Evolutionary conservation across 768 basidiomycete species (phyloP).

Genomic region (Pleurotus eryngii): DNA sequence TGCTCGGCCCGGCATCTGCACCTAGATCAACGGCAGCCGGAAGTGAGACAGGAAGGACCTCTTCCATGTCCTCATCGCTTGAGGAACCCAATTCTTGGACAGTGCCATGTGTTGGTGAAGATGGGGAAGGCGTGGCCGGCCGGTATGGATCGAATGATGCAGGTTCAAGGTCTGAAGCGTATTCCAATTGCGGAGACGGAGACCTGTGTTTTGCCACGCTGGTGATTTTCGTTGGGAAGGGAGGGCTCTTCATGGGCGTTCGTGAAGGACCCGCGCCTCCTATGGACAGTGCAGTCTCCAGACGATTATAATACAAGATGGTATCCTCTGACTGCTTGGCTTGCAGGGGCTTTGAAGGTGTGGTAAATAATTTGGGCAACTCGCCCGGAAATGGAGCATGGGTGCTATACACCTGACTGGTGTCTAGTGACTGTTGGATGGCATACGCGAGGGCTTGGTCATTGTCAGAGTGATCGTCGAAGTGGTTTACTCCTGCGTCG

Average conservation of each 20-base stretch:
- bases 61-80: slow-evolving; percentile 37
- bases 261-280: slow-evolving; percentile 50
- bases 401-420: slow-evolving; percentile 5
- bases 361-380: slow-evolving; percentile 14
- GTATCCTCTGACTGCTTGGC: neutral
- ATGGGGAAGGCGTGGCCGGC: neutral
- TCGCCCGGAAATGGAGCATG: neutral
- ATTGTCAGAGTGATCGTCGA: slow-evolving; percentile 40
- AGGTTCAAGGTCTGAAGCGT: neutral
- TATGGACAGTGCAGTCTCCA: slow-evolving; percentile 68
- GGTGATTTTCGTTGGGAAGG: neutral
- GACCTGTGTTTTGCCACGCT: too few relatives aligned
- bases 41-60: slow-evolving; percentile 10
- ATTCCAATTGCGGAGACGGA: slow-evolving; percentile 1
- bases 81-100: slow-evolving; percentile 13
- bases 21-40: too few relatives aligned
- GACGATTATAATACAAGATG: slow-evolving; percentile 43
- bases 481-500: slow-evolving; percentile 14
- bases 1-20: too few relatives aligned
- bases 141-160: neutral
- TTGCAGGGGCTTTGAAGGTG: neutral
- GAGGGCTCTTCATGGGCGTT: slow-evolving; percentile 8
- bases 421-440: slow-evolving; percentile 58
- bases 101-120: neutral
- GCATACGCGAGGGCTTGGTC: slow-evolving; percentile 60